These are phyloP conservation scores for Annulohypoxylon nitens DNA, from an alignment of 495 filamentous ascomycete species.

Conservation along the genomic window DNA sequence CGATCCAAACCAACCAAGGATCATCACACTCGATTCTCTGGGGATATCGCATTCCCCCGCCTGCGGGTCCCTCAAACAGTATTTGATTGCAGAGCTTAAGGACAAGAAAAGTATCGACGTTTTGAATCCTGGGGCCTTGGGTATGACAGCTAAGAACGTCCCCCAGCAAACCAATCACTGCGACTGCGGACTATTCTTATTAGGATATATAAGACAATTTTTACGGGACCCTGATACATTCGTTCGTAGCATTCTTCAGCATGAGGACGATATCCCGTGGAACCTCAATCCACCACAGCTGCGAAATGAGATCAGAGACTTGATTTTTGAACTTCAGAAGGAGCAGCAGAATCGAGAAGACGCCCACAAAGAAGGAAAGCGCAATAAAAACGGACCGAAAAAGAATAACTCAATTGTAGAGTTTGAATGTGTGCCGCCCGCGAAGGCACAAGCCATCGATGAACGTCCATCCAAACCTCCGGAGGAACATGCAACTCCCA, in stretches of 20 bases:
- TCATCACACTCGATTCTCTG: slow-evolving; percentile 92
- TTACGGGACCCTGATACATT: slow-evolving; percentile 76
- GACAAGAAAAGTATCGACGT: slow-evolving; percentile 75
- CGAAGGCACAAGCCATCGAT: slow-evolving; percentile 9
- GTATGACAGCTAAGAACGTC: slow-evolving; percentile 76
- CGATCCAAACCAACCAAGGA: slow-evolving; percentile 66
- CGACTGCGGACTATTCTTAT: slow-evolving; percentile 89
- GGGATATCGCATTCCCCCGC: slow-evolving; percentile 70
- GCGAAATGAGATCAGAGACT: slow-evolving; percentile 54
- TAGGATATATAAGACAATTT: slow-evolving; percentile 87
- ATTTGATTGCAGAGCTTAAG: slow-evolving; percentile 78
- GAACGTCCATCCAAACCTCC: background rate
- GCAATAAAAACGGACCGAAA: slow-evolving; percentile 13
- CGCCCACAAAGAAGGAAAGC: slow-evolving; percentile 41
- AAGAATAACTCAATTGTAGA: slow-evolving; percentile 11
- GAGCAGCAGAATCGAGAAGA: slow-evolving; percentile 50
- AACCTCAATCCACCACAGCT: slow-evolving; percentile 51
- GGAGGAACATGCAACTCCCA: background rate
- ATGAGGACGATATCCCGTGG: slow-evolving; percentile 52
- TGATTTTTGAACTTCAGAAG: slow-evolving; percentile 55
- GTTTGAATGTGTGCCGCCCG: background rate
- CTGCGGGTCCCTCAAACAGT: slow-evolving; percentile 76
- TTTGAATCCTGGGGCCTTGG: slow-evolving; percentile 63
- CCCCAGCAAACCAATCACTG: slow-evolving; percentile 86
- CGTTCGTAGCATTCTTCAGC: slow-evolving; percentile 52